Conservation (phyloP, 139 green algal genomes). For the Eudorina sp. region DNA sequence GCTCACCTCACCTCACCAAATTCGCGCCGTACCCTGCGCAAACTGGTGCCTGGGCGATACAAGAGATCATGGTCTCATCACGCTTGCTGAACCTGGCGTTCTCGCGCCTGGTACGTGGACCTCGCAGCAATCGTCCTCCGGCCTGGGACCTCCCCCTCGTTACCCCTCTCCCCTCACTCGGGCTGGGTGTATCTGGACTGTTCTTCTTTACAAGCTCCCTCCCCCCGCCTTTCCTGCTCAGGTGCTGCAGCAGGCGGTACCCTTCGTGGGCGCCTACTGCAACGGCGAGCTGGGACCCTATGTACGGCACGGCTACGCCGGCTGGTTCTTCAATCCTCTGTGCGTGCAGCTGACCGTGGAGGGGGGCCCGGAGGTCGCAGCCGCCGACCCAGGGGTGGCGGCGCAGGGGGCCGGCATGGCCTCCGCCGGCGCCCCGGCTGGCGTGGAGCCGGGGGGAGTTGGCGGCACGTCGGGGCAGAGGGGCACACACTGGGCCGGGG, state of each 20-base stretch:
- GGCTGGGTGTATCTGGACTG: too few species aligned
- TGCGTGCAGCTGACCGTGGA: not conserved
- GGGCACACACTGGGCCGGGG: too few species aligned
- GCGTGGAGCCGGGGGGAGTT: not conserved
- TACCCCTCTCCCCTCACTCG: not conserved
- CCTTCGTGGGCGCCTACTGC: slow-evolving; percentile 42
- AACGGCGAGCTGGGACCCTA: slow-evolving; percentile 41
- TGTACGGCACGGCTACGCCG: slow-evolving; percentile 16
- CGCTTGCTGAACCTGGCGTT: not conserved
- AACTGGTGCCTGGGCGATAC: too few species aligned
- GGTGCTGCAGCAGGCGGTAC: slow-evolving; percentile 14
- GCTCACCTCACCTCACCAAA: too few species aligned
- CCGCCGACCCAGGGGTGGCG: not conserved
- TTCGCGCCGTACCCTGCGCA: too few species aligned
- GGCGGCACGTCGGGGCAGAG: not conserved
- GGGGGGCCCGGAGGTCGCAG: not conserved
- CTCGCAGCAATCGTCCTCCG: not conserved
- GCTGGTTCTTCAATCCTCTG: slow-evolving; percentile 43
- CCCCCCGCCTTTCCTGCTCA: not conserved
- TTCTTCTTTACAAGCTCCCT: not conserved
- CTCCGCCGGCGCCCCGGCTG: not conserved
- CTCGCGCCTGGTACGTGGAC: not conserved
- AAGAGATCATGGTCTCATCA: not conserved
- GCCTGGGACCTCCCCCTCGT: not conserved
- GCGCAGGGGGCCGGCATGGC: not conserved